phyloP scores from a whole-genome alignment of 1,284 basidiomycete genomes.

The Inonotus obliquus region DNA sequence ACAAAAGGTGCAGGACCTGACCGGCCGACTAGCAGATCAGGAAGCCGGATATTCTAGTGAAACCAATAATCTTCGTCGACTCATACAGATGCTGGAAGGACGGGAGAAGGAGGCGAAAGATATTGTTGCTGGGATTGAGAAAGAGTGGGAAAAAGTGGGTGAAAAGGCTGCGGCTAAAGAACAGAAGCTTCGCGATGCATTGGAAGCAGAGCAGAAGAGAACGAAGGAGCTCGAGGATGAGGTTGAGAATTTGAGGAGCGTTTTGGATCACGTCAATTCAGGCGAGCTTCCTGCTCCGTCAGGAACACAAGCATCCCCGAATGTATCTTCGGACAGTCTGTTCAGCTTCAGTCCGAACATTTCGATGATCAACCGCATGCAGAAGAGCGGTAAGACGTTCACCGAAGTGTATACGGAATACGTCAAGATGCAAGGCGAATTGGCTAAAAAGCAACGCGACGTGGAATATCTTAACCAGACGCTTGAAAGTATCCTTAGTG shows the following conservation, averaged over 20 bases:
- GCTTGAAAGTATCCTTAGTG: slow-evolving; percentile 65
- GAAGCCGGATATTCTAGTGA: slow-evolving; percentile 76
- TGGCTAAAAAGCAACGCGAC: slow-evolving; percentile 72
- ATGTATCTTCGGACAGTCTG: slow-evolving; percentile 41
- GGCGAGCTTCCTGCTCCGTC: slow-evolving; percentile 62
- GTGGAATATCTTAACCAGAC: slow-evolving; percentile 78
- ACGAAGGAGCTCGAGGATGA: slow-evolving; percentile 61
- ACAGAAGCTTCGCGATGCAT: slow-evolving; percentile 56
- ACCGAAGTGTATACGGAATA: slow-evolving; percentile 90
- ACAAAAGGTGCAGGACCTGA: slow-evolving; percentile 66
- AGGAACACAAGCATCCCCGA: slow-evolving; percentile 34
- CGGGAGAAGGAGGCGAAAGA: slow-evolving; percentile 75
- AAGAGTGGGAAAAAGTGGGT: slow-evolving; percentile 69
- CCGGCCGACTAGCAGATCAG: slow-evolving; percentile 71
- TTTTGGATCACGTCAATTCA: slow-evolving; percentile 58
- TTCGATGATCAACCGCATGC: slow-evolving; percentile 74
- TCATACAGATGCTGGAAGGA: slow-evolving; percentile 78
- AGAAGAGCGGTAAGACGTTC: slow-evolving; percentile 79
- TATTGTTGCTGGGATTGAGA: slow-evolving; percentile 74
- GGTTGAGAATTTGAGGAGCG: slow-evolving; percentile 55
- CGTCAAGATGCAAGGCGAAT: slow-evolving; percentile 79
- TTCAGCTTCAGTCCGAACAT: slow-evolving; percentile 78
- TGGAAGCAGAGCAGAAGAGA: slow-evolving; percentile 55
- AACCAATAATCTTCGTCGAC: slow-evolving; percentile 61
- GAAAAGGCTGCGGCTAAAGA: slow-evolving; percentile 68